These are phyloP conservation scores for Elsinoe necatrix DNA, from an alignment of 2,329 filamentous ascomycete species.

Conservation along the genomic window DNA sequence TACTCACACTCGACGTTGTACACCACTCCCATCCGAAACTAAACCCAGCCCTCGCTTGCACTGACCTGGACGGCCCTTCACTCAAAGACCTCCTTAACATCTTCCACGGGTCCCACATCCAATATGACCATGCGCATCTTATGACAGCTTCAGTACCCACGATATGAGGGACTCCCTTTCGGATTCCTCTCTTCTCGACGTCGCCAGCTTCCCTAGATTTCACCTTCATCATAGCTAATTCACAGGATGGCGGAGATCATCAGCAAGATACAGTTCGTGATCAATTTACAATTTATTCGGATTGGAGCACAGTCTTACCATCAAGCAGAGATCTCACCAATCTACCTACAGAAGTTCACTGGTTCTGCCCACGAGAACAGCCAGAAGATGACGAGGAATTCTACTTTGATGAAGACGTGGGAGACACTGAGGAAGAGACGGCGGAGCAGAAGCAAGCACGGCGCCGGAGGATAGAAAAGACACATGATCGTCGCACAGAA, in stretches of 20 bases:
- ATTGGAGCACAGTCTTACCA: background rate
- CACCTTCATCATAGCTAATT: background rate
- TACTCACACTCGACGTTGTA: too few relatives aligned
- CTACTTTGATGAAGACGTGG: conserved; percentile 41
- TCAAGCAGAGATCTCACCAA: conserved; percentile 31
- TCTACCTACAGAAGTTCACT: conserved; percentile 35
- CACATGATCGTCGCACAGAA: conserved; percentile 33
- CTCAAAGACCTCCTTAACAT: too few relatives aligned
- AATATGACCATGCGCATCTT: too few relatives aligned
- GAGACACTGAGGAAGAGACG: conserved; percentile 26
- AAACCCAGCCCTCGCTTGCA: too few relatives aligned
- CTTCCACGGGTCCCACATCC: too few relatives aligned
- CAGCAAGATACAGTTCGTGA: conserved; percentile 16
- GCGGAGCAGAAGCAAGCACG: conserved; percentile 21
- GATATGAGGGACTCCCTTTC: too few relatives aligned
- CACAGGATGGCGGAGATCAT: conserved; percentile 16
- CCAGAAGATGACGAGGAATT: conserved; percentile 27
- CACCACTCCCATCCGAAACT: too few relatives aligned
- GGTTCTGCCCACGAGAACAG: conserved; percentile 40
- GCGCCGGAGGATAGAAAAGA: conserved; percentile 31
- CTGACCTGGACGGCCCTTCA: too few relatives aligned
- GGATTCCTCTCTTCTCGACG: too few relatives aligned
- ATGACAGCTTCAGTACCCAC: too few relatives aligned
- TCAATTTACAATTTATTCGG: background rate
- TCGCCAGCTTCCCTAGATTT: too few relatives aligned